Conservation (phyloP, 1,284 basidiomycete genomes). For the Apiotrichum veenhuisii region DNA sequence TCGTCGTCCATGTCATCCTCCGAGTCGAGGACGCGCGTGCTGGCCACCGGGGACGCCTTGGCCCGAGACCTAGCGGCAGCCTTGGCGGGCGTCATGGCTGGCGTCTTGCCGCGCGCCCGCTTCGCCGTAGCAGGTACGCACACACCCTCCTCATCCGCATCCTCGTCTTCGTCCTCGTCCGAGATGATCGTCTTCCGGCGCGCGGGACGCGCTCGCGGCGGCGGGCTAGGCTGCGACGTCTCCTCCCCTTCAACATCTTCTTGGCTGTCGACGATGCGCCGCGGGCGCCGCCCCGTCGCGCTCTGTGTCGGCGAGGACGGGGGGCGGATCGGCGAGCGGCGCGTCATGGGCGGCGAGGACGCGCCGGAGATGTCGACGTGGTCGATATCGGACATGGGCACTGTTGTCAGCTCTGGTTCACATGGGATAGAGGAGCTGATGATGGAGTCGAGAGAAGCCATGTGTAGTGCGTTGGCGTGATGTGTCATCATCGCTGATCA, state of each 20-base stretch:
- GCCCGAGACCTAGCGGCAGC: too few relatives aligned
- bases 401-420: background rate
- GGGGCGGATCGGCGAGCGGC: background rate
- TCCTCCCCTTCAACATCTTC: background rate
- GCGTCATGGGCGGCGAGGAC: background rate
- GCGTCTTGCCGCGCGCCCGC: too few relatives aligned
- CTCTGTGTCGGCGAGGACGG: background rate
- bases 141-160: background rate
- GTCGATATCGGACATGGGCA: conserved; percentile 1
- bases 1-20: background rate
- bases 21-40: too few relatives aligned
- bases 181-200: background rate
- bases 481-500: too few relatives aligned
- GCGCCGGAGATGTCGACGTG: conserved; percentile 5
- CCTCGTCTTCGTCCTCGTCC: conserved; percentile 5
- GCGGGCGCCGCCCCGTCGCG: background rate
- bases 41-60: too few relatives aligned
- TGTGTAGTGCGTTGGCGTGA: too few relatives aligned
- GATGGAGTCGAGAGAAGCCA: too few relatives aligned
- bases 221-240: background rate
- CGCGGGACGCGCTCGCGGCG: background rate
- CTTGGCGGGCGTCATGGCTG: too few relatives aligned
- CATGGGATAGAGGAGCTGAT: too few relatives aligned
- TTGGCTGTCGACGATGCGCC: background rate
- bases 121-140: too few relatives aligned